Evolutionary conservation across 495 filamentous ascomycete species (phyloP).

Genomic region (Talaromyces trachyspermus): DNA sequence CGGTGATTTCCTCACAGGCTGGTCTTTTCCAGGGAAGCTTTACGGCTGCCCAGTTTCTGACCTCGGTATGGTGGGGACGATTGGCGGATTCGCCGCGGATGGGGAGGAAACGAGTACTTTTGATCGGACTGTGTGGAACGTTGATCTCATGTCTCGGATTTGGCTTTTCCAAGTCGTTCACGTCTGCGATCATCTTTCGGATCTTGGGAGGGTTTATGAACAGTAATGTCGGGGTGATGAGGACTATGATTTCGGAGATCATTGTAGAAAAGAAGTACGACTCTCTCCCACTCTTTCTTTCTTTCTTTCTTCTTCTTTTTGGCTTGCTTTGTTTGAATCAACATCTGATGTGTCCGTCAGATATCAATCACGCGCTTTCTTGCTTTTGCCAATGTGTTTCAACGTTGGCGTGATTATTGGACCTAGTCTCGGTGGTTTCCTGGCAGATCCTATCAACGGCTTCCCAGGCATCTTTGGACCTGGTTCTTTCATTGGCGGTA

Average conservation of each 20-base stretch:
- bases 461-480: constrained; percentile 62
- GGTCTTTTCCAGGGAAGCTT: constrained; percentile 69
- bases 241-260: constrained; percentile 76
- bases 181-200: constrained; percentile 60
- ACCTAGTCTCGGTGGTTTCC: constrained; percentile 54
- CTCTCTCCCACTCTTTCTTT: background rate
- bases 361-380: constrained; percentile 68
- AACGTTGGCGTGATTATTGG: constrained; percentile 68
- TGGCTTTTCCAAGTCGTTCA: constrained; percentile 66
- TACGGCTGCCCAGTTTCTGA: constrained; percentile 70
- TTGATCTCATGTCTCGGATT: constrained; percentile 68
- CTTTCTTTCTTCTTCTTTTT: background rate
- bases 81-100: constrained; percentile 60
- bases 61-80: constrained; percentile 73
- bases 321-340: constrained; percentile 10
- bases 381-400: constrained; percentile 75
- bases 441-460: constrained; percentile 63
- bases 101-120: constrained; percentile 68
- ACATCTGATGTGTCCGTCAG: no score
- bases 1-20: constrained; percentile 66
- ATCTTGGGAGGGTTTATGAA: constrained; percentile 70
- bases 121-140: constrained; percentile 69
- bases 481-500: constrained; percentile 39
- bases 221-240: constrained; percentile 74
- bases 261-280: constrained; percentile 57